Conservation (phyloP, 352 stramenopile species). For the Pythium biforme region DNA sequence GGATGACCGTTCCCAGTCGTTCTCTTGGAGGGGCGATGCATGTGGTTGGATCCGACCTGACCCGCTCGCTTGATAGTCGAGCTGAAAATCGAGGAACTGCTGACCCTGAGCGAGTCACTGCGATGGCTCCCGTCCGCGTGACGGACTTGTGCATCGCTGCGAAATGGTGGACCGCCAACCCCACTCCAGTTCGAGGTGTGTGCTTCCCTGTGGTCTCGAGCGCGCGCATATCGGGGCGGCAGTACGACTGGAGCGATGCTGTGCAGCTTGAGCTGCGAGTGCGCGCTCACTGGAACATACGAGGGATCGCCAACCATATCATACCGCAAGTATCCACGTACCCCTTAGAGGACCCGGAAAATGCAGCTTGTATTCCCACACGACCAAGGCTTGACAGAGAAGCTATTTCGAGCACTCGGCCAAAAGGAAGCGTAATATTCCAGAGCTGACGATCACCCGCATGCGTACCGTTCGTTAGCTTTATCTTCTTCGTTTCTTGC, state of each 20-base stretch:
- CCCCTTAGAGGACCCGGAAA: not conserved
- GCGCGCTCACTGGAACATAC: not conserved
- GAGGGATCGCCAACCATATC: not conserved
- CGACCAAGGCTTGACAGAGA: not conserved
- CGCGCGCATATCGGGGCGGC: not conserved
- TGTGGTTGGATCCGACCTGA: not conserved
- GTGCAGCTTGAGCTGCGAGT: conserved; percentile 21
- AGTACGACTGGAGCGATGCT: conserved; percentile 6
- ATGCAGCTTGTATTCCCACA: not conserved
- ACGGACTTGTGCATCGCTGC: not conserved
- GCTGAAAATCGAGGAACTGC: conserved; percentile 13
- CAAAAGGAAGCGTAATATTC: not conserved
- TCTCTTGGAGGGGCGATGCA: not conserved
- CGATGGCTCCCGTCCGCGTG: not conserved
- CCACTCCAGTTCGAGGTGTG: not conserved
- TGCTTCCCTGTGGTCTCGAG: not conserved
- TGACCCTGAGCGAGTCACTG: not conserved
- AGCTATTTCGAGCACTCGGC: not conserved
- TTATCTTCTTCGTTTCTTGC: conserved; percentile 47
- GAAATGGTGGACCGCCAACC: too few species aligned
- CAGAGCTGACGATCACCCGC: not conserved
- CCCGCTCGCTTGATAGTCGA: conserved; percentile 2
- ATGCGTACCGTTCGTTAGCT: not conserved
- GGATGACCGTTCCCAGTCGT: not conserved
- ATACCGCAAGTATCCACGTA: not conserved